Evolutionary conservation across 140 eudicot genomes (phyloP).

Genomic region (Erigeron philadelphicus): DNA sequence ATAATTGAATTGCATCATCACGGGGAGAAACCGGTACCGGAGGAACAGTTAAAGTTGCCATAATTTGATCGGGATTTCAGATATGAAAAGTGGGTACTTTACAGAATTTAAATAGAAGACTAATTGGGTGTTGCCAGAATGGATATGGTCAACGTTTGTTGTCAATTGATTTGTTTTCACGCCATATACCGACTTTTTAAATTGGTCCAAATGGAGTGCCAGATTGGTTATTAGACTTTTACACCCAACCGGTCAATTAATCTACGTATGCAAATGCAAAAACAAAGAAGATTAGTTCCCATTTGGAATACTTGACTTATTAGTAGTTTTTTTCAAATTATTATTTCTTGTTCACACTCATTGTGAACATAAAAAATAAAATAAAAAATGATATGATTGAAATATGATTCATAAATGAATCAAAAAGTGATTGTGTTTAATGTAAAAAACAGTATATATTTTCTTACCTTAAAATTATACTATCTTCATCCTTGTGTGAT

Average conservation of each 20-base stretch:
- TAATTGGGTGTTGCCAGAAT: conserved; percentile 10
- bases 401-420: too few species aligned
- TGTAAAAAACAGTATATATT: too few species aligned
- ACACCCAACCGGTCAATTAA: neutral
- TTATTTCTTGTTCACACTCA: neutral
- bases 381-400: too few species aligned
- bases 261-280: neutral
- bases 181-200: neutral
- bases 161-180: conserved; percentile 9
- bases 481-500: too few species aligned
- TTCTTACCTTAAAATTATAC: too few species aligned
- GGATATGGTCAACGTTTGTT: conserved; percentile 5
- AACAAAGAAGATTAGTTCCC: too few species aligned
- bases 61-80: conserved; percentile 3
- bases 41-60: conserved; percentile 39
- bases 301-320: neutral
- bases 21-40: conserved; percentile 29
- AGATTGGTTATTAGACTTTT: neutral
- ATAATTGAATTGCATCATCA: conserved; percentile 32
- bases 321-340: neutral
- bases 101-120: neutral
- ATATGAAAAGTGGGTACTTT: conserved; percentile 9
- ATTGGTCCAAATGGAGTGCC: conserved; percentile 11
- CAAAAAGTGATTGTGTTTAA: too few species aligned
- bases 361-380: too few species aligned